phyloP scores from a whole-genome alignment of 1,139 yeast genomes.

The Kluyveromyces sp. region DNA sequence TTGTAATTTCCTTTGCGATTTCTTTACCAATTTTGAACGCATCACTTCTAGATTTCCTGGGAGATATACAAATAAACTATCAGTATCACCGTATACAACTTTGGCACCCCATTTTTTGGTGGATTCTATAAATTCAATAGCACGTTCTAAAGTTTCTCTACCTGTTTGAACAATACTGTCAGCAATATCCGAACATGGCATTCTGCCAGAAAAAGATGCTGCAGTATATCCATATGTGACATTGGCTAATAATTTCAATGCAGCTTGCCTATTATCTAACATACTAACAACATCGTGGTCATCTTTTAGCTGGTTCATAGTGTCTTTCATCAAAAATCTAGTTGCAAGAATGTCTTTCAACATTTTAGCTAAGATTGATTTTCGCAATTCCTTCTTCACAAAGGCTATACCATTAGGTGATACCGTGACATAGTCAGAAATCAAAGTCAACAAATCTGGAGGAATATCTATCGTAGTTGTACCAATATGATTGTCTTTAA shows the following conservation, averaged over 20 bases:
- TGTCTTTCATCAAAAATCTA: conserved; percentile 67
- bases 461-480: conserved; percentile 44
- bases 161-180: conserved; percentile 92
- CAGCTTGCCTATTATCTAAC: conserved; percentile 59
- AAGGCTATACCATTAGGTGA: conserved; percentile 87
- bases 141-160: conserved; percentile 67
- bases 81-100: conserved; percentile 96
- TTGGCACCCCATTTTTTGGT: conserved; percentile 69
- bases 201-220: conserved; percentile 90
- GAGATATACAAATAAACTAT: conserved; percentile 79
- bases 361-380: conserved; percentile 77
- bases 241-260: conserved; percentile 82
- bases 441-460: conserved; percentile 46
- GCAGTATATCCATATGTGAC: conserved; percentile 95
- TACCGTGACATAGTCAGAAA: conserved; percentile 49
- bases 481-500: conserved; percentile 46
- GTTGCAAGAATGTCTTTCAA: conserved; percentile 73
- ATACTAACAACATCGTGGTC: conserved; percentile 45
- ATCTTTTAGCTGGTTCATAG: conserved; percentile 47
- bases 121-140: conserved; percentile 61
- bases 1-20: conserved; percentile 58
- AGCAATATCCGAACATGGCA: conserved; percentile 95
- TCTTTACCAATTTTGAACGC: conserved; percentile 71
- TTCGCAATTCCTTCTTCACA: conserved; percentile 56
- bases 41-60: conserved; percentile 68